These are phyloP conservation scores for Lentinus brumalis DNA, from an alignment of 768 basidiomycete genomes.

Conservation along the genomic window DNA sequence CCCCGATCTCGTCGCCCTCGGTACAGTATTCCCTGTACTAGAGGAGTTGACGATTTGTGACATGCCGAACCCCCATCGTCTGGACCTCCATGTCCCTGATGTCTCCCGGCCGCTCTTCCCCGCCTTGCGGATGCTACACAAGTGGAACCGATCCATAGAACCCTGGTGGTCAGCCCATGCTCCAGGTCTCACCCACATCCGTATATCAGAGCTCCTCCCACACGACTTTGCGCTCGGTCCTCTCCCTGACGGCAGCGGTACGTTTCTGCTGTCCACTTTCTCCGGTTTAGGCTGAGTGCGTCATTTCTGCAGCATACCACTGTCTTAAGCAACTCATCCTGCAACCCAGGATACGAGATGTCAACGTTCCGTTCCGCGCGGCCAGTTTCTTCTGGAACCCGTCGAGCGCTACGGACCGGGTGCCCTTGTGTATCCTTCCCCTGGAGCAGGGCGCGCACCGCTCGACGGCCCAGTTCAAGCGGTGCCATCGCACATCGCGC, in stretches of 20 bases:
- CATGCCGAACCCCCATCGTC: too few relatives aligned
- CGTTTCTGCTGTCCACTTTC: not conserved
- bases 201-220: not conserved
- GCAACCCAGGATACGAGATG: not conserved
- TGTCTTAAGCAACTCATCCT: not conserved
- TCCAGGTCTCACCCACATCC: not conserved
- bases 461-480: too few relatives aligned
- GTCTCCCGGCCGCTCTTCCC: not conserved
- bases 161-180: not conserved
- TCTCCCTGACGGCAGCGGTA: not conserved
- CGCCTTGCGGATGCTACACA: not conserved
- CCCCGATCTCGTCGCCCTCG: too few relatives aligned
- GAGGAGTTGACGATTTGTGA: too few relatives aligned
- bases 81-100: too few relatives aligned
- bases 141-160: not conserved
- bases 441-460: too few relatives aligned
- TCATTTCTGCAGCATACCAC: too few relatives aligned
- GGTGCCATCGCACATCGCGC: too few relatives aligned
- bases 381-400: too few relatives aligned
- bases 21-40: too few relatives aligned
- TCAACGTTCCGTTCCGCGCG: not conserved
- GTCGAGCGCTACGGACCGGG: not conserved
- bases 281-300: not conserved
- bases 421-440: not conserved
- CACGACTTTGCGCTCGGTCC: not conserved